These are phyloP conservation scores for Xanthoconium stramineum DNA, from an alignment of 768 basidiomycete genomes.

Conservation along the genomic window DNA sequence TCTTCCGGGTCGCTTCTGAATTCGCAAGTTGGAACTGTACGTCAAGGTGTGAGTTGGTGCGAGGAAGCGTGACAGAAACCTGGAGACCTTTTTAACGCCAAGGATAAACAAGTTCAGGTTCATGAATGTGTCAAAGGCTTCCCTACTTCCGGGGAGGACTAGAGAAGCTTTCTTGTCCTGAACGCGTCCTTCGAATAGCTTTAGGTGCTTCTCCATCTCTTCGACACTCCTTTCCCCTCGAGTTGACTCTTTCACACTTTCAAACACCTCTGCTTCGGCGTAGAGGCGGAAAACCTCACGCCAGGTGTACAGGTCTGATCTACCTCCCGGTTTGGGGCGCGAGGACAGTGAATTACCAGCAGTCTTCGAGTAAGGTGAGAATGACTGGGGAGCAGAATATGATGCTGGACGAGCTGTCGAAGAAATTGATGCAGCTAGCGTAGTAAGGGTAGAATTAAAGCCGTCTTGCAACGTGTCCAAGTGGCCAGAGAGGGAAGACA, in stretches of 20 bases:
- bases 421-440: constrained; percentile 43
- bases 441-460: constrained; percentile 46
- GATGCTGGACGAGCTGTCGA: constrained; percentile 32
- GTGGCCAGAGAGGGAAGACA: constrained; percentile 54
- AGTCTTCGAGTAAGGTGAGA: constrained; percentile 32
- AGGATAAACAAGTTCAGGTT: constrained; percentile 75
- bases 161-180: constrained; percentile 49
- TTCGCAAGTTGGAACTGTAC: constrained; percentile 77
- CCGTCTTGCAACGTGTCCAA: constrained; percentile 47
- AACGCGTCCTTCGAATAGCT: constrained; percentile 59
- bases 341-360: constrained; percentile 26
- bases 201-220: constrained; percentile 65
- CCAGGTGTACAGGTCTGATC: constrained; percentile 80
- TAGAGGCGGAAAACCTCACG: constrained; percentile 87
- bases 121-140: constrained; percentile 67
- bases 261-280: constrained; percentile 82
- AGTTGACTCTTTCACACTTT: constrained; percentile 58
- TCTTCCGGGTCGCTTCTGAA: constrained; percentile 86
- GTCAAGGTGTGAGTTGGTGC: neutral
- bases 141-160: constrained; percentile 51
- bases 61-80: neutral
- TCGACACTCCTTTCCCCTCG: constrained; percentile 68
- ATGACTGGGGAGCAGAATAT: constrained; percentile 26
- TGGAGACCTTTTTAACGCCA: constrained; percentile 71
- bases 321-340: constrained; percentile 37